Conservation (phyloP, 2,329 filamentous ascomycete species). For the Dothistroma pini region DNA sequence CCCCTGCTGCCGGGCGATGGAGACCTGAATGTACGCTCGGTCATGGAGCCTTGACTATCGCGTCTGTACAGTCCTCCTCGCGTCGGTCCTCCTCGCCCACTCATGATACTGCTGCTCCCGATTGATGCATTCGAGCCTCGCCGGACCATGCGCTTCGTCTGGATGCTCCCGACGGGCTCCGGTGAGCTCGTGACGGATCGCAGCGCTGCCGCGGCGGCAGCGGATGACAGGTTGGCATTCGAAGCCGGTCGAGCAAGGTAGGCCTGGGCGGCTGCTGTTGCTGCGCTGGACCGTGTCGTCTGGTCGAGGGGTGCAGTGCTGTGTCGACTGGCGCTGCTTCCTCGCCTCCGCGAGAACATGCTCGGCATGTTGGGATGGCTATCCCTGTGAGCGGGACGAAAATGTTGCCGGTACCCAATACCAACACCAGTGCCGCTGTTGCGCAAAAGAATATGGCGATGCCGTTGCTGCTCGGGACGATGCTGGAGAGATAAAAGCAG, state of each 20-base stretch:
- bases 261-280: conserved; percentile 71
- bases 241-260: conserved; percentile 67
- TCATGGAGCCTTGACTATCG: conserved; percentile 77
- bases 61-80: conserved; percentile 56
- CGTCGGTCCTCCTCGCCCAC: conserved; percentile 24
- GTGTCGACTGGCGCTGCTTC: conserved; percentile 18
- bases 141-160: conserved; percentile 80
- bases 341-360: conserved; percentile 18
- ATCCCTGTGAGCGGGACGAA: neutral
- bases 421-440: neutral
- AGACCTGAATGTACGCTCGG: conserved; percentile 79
- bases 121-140: conserved; percentile 70
- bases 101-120: conserved; percentile 44
- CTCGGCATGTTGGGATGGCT: conserved; percentile 12
- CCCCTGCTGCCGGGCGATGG: conserved; percentile 58
- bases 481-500: neutral
- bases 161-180: conserved; percentile 73
- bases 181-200: conserved; percentile 73
- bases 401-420: neutral
- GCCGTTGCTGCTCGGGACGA: neutral
- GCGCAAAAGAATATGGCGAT: neutral
- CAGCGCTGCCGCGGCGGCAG: conserved; percentile 82
- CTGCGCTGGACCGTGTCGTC: conserved; percentile 67
- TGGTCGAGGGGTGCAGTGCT: conserved; percentile 49
- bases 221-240: conserved; percentile 68